phyloP scores from a whole-genome alignment of 2,329 filamentous ascomycete genomes.

The Trichoderma koningii region DNA sequence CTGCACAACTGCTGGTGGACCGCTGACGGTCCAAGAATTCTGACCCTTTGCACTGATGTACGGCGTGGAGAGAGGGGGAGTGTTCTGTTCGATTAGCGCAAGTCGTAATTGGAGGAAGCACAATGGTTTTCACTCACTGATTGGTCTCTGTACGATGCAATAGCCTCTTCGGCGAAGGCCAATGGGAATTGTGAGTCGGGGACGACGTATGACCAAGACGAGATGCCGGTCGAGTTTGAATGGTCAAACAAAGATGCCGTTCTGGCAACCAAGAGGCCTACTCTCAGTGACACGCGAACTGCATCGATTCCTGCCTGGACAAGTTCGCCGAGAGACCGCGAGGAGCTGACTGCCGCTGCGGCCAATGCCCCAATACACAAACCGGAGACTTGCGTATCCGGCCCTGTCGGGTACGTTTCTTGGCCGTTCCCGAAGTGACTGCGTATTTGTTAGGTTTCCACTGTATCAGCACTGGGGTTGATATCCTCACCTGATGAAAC shows the following conservation, averaged over 20 bases:
- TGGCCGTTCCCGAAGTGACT: slow-evolving; percentile 21
- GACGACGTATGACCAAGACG: slow-evolving; percentile 23
- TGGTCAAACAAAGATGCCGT: slow-evolving; percentile 19
- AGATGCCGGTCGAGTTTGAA: not conserved
- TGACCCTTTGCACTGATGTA: slow-evolving; percentile 24
- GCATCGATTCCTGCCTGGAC: slow-evolving; percentile 20
- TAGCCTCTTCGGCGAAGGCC: slow-evolving; percentile 10
- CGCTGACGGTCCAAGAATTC: slow-evolving; percentile 20
- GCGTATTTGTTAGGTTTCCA: not conserved
- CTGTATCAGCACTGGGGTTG: not conserved
- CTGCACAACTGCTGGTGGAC: slow-evolving; percentile 12
- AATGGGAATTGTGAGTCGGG: slow-evolving; percentile 8
- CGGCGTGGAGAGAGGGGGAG: slow-evolving; percentile 4
- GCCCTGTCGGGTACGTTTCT: slow-evolving; percentile 4
- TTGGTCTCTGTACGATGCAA: not conserved
- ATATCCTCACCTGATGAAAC: slow-evolving; percentile 13
- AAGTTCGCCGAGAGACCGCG: slow-evolving; percentile 15
- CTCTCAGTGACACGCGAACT: slow-evolving; percentile 18
- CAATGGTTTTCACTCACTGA: not conserved
- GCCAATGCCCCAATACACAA: slow-evolving; percentile 25
- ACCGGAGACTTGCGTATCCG: slow-evolving; percentile 14
- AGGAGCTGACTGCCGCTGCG: slow-evolving; percentile 25
- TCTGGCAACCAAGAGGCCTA: slow-evolving; percentile 20
- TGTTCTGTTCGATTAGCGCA: not conserved
- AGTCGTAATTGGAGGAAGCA: not conserved